phyloP scores from a whole-genome alignment of 2,329 filamentous ascomycete genomes.

The Ophiostoma sp. region DNA sequence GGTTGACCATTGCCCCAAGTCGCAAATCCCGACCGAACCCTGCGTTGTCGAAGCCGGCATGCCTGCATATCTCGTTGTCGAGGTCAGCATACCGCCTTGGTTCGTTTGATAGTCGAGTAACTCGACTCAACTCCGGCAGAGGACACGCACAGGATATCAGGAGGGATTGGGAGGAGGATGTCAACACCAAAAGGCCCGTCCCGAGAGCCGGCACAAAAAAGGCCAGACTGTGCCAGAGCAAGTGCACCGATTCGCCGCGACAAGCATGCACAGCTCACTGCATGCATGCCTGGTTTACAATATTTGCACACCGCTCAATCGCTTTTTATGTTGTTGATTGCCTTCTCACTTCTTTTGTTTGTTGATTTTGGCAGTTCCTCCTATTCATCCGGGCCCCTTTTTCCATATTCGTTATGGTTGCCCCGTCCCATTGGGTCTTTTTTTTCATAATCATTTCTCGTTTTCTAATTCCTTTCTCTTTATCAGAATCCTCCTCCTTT shows the following conservation, averaged over 20 bases:
- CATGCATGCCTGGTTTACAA: constrained; percentile 7
- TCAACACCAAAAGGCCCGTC: background rate
- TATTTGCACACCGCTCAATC: constrained; percentile 17
- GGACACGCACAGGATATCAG: background rate
- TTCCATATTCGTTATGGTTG: background rate
- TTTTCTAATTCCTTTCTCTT: background rate
- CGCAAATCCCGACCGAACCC: background rate
- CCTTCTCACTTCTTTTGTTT: background rate
- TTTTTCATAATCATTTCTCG: background rate
- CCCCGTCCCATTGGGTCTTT: background rate
- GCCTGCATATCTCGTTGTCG: background rate
- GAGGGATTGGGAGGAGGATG: too few species aligned
- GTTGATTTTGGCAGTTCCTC: background rate
- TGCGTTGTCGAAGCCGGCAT: background rate
- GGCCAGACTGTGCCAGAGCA: background rate
- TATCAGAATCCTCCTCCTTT: constrained; percentile 52
- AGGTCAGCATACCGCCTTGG: background rate
- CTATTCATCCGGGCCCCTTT: background rate
- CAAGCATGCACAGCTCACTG: constrained; percentile 9
- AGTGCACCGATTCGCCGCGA: background rate
- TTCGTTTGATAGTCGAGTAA: background rate
- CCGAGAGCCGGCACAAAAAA: background rate
- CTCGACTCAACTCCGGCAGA: background rate
- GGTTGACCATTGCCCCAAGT: background rate
- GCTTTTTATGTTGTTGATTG: background rate